Conservation (phyloP, 306 rosid species). For the Clitoria ternatea region DNA sequence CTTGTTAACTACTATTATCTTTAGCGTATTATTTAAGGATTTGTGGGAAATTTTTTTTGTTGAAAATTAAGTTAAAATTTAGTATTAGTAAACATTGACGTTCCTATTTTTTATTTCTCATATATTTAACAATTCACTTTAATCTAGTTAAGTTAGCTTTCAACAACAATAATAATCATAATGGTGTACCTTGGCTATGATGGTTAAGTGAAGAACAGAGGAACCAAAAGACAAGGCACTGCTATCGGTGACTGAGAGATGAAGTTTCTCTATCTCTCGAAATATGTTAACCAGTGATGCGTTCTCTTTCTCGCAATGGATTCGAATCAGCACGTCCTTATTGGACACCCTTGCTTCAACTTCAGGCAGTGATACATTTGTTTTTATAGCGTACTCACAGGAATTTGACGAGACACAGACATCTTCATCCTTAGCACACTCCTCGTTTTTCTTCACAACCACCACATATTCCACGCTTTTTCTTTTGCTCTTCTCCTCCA, state of each 20-base stretch:
- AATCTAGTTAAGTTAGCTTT: not conserved
- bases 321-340: slow-evolving; percentile 34
- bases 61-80: too few species aligned
- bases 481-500: slow-evolving; percentile 56
- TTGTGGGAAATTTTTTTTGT: too few species aligned
- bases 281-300: slow-evolving; percentile 34
- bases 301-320: slow-evolving; percentile 35
- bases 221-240: slow-evolving; percentile 49
- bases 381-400: not conserved
- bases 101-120: too few species aligned
- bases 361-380: slow-evolving; percentile 40
- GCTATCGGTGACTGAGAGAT: slow-evolving; percentile 33
- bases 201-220: slow-evolving; percentile 31
- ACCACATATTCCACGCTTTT: slow-evolving; percentile 45
- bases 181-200: slow-evolving; percentile 27
- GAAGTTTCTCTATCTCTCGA: slow-evolving; percentile 50
- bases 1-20: too few species aligned
- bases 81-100: too few species aligned
- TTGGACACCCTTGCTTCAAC: slow-evolving; percentile 64
- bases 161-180: not conserved
- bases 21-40: too few species aligned
- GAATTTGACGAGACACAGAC: slow-evolving; percentile 32
- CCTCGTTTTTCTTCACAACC: slow-evolving; percentile 39
- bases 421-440: slow-evolving; percentile 26
- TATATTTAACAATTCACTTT: too few species aligned